Evolutionary conservation across 495 filamentous ascomycete genomes (phyloP).

Genomic region (Talaromyces wortmannii): DNA sequence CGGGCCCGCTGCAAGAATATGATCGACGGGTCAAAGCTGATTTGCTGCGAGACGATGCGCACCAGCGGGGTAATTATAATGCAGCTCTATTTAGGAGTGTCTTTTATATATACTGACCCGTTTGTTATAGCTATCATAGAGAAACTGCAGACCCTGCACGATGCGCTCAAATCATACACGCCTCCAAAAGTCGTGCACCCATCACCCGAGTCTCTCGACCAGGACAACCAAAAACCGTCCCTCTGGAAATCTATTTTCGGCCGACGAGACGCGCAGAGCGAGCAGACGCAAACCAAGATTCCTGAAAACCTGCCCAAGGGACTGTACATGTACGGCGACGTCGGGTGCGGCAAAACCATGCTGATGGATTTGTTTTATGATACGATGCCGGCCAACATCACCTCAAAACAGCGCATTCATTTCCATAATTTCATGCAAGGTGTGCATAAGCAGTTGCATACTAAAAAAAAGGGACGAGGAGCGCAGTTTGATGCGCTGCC

Average conservation of each 20-base stretch:
- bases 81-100: not conserved
- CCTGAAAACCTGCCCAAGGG: constrained; percentile 75
- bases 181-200: constrained; percentile 71
- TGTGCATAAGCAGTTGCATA: constrained; percentile 86
- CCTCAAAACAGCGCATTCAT: constrained; percentile 87
- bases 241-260: constrained; percentile 70
- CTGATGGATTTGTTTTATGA: constrained; percentile 99
- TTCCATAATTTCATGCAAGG: constrained; percentile 99
- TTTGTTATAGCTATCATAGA: constrained; percentile 66
- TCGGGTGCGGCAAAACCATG: constrained; percentile 99
- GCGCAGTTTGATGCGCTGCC: constrained; percentile 88
- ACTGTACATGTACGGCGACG: constrained; percentile 92
- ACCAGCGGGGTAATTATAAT: constrained; percentile 67
- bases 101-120: not conserved
- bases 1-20: constrained; percentile 81
- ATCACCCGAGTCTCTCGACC: constrained; percentile 58
- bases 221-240: constrained; percentile 50
- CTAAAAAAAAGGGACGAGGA: constrained; percentile 81
- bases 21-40: constrained; percentile 67
- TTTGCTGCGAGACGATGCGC: constrained; percentile 73
- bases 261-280: constrained; percentile 24
- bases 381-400: constrained; percentile 75
- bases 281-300: constrained; percentile 39
- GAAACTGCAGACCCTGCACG: constrained; percentile 79
- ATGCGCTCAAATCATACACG: constrained; percentile 68